Evolutionary conservation across 768 basidiomycete species (phyloP), one percentile per base, ranked within the genome.

Genomic region (Amanita pseudoporphyria): DNA sequence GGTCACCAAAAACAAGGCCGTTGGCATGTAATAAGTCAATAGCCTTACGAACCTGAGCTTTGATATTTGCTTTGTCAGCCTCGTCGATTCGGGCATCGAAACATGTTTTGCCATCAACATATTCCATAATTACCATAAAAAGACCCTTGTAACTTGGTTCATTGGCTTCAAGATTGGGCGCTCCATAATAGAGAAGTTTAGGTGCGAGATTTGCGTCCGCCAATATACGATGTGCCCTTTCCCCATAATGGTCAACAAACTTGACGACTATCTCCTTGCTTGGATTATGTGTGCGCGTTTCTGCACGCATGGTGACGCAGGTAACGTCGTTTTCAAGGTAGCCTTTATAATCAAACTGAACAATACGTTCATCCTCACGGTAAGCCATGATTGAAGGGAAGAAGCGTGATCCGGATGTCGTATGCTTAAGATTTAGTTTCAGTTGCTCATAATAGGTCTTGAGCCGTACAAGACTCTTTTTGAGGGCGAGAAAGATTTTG

Each of bases 1-100:
- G 56, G 44, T 72, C 64, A 4, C 70, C 70, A 51, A 63, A 65
- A 1, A 72, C 68, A 16, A 60, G 64, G 2, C 60, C 7, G 7
- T 28, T 28, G 26, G 26, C 26, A 28, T 7, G 26, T 28, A 28
- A 28, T 7, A 28, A 28, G 64, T 35, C 16, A n/a, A 16, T 5
- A 18, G 35, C 35, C 5, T 18, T 3, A 13, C 35, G 35, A 36
- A 36, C 10, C 5, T 13, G 14, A 3, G 35, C 12, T 36, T 18
- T 13, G 12, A 36, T 18, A 36, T 5, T 36, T 13, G 16, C 35
- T 14, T 12, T 36, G 12, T 36, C 16, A 14, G 35, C 41, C 16
- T 21, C 41, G 41, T 19, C 7, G 16, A 12, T 14, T 5, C 13
- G 3, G 14, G 21, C 19, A 14, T 43, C 12, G 26, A 28, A 28